Evolutionary conservation across 2,329 filamentous ascomycete species (phyloP).

Genomic region (Clonostachys chloroleuca): DNA sequence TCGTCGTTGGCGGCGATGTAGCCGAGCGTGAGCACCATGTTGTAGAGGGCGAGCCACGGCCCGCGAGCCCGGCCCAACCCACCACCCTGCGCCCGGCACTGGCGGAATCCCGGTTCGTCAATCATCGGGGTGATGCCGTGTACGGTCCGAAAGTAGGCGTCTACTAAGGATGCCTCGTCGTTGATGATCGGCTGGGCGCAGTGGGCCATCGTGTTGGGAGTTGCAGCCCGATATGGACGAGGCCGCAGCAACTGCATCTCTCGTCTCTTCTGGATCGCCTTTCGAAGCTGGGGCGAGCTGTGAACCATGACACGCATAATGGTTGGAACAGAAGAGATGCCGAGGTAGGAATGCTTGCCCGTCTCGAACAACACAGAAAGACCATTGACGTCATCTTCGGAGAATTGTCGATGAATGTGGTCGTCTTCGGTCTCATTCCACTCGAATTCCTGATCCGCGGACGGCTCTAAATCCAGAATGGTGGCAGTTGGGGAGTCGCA

Average conservation of each 20-base stretch:
- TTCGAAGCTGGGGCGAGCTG: background rate
- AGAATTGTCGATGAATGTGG: no score
- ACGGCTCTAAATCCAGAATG: background rate
- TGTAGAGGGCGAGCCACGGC: conserved; percentile 1
- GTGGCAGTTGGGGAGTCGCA: background rate
- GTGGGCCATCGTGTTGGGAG: no score
- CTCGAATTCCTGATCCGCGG: background rate
- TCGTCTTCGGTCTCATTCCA: background rate
- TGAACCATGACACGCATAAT: conserved; percentile 2
- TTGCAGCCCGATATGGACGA: no score
- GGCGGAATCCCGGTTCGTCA: background rate
- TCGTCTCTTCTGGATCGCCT: background rate
- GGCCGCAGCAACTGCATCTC: no score
- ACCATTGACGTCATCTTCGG: conserved; percentile 1
- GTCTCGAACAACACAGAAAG: background rate
- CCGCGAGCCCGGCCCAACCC: background rate
- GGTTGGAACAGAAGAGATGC: conserved; percentile 1
- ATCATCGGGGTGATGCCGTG: conserved; percentile 1
- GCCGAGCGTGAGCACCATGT: conserved; percentile 2
- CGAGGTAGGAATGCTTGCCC: conserved; percentile 1
- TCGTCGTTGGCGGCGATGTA: conserved; percentile 1
- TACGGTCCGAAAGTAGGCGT: background rate
- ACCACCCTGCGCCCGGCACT: background rate
- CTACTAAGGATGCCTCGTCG: background rate
- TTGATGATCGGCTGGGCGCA: background rate